Percentiles rank a stretch among this genome's conserved stretches.
Evolutionary conservation across 306 rosid genomes (phyloP).

Genomic region (Ormosia emarginata): DNA sequence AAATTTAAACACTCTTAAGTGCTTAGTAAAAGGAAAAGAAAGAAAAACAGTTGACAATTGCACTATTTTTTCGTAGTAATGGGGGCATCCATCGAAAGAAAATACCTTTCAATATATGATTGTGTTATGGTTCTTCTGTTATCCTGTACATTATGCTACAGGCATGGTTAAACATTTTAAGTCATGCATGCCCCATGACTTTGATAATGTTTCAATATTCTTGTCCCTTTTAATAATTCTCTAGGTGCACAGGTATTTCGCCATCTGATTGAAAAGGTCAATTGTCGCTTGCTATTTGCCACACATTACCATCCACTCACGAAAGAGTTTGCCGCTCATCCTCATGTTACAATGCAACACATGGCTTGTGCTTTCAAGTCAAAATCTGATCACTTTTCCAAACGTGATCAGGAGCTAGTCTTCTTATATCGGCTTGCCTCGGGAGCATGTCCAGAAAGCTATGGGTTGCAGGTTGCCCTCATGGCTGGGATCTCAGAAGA

Average conservation of each 20-base stretch:
- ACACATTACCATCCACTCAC: conserved; percentile 97
- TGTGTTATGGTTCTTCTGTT: conserved; percentile 2
- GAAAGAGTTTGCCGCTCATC: conserved; percentile 90
- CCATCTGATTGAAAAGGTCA: conserved; percentile 79
- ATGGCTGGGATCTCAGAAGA: conserved; percentile 89
- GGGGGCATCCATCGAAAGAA: background rate
- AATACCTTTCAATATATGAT: background rate
- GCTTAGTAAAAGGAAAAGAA: background rate
- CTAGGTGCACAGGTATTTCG: conserved; percentile 69
- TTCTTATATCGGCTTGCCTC: conserved; percentile 74
- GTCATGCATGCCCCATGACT: background rate
- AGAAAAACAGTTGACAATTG: background rate
- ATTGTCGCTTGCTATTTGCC: conserved; percentile 92
- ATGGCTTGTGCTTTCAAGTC: conserved; percentile 87
- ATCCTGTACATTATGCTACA: background rate
- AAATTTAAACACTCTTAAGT: background rate
- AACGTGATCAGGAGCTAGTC: conserved; percentile 55
- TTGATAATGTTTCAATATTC: background rate
- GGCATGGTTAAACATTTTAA: background rate
- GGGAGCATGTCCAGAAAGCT: conserved; percentile 91
- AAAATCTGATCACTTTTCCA: conserved; percentile 40
- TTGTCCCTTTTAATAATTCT: background rate
- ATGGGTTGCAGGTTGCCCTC: conserved; percentile 87
- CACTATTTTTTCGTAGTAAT: background rate
- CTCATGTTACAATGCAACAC: conserved; percentile 81